Conservation (phyloP, 805 yeast species). For the Starmerella etchellsii region DNA sequence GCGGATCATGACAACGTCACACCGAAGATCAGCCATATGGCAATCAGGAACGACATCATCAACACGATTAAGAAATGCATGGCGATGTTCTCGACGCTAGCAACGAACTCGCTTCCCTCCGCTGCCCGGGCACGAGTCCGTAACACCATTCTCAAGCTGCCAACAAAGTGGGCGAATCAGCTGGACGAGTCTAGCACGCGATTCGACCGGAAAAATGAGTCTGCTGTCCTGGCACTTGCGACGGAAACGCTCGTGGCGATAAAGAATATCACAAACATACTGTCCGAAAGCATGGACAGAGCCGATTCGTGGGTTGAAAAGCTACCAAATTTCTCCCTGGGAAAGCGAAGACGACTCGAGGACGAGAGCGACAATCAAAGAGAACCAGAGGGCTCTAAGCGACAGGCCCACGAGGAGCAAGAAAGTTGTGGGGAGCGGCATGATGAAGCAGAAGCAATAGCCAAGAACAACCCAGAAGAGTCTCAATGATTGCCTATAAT, state of each 20-base stretch:
- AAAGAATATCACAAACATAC: conserved; percentile 64
- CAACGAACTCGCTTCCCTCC: conserved; percentile 61
- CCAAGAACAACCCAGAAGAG: too few relatives aligned
- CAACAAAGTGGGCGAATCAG: conserved; percentile 52
- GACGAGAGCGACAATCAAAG: conserved; percentile 1
- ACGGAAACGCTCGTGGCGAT: conserved; percentile 84
- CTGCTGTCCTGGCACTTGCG: conserved; percentile 66
- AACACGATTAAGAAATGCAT: conserved; percentile 83
- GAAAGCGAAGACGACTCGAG: conserved; percentile 10
- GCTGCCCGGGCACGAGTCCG: conserved; percentile 72
- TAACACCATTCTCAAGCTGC: conserved; percentile 61
- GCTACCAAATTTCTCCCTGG: conserved; percentile 19
- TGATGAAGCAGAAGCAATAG: too few relatives aligned
- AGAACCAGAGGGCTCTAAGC: neutral
- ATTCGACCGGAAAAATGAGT: conserved; percentile 34
- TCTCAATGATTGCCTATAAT: too few relatives aligned
- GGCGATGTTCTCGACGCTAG: conserved; percentile 70
- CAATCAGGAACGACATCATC: conserved; percentile 67
- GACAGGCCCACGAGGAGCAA: too few relatives aligned
- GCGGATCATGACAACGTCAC: conserved; percentile 18
- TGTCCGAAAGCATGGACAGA: conserved; percentile 68
- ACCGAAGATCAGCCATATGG: conserved; percentile 23
- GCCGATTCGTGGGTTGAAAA: conserved; percentile 68
- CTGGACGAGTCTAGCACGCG: conserved; percentile 15
- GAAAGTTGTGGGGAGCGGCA: too few relatives aligned